A percentile compares a stretch with the other conserved stretches of the same genome.
These are phyloP conservation scores for Starmerella scarabaei DNA, from an alignment of 805 yeast species.

Conservation along the genomic window DNA sequence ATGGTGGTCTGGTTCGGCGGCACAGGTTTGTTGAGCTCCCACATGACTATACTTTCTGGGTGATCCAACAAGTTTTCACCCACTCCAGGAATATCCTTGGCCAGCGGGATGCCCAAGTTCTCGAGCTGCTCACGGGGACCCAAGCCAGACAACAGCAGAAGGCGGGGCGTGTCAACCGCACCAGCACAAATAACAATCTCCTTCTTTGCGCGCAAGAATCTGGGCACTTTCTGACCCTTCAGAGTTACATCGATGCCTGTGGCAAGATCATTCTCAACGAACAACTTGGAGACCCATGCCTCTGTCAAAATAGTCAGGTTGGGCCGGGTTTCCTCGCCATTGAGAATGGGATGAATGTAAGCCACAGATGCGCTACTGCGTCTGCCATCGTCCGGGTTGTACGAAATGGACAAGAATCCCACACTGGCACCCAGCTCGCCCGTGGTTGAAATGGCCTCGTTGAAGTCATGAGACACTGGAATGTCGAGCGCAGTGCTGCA, in stretches of 20 bases:
- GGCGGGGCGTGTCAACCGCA: slow-evolving; percentile 27
- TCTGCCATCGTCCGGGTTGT: slow-evolving; percentile 15
- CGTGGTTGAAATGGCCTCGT: slow-evolving; percentile 4
- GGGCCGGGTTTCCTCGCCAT: slow-evolving; percentile 6
- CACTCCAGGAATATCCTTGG: slow-evolving; percentile 25
- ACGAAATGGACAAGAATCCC: slow-evolving; percentile 12
- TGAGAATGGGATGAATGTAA: slow-evolving; percentile 22
- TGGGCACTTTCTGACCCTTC: slow-evolving; percentile 19
- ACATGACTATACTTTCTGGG: slow-evolving; percentile 20
- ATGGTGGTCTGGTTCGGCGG: slow-evolving; percentile 13
- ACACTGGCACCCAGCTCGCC: slow-evolving; percentile 5
- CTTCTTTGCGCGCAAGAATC: slow-evolving; percentile 21
- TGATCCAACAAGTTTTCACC: slow-evolving; percentile 29
- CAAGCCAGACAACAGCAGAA: slow-evolving; percentile 27
- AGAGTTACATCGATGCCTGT: slow-evolving; percentile 24
- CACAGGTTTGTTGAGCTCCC: slow-evolving; percentile 13
- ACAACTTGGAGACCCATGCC: slow-evolving; percentile 16
- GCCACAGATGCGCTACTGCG: slow-evolving; percentile 25
- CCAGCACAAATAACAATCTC: slow-evolving; percentile 26
- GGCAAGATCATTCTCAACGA: slow-evolving; percentile 20
- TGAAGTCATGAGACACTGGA: slow-evolving; percentile 10
- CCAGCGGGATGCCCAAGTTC: slow-evolving; percentile 22
- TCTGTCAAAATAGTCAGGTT: slow-evolving; percentile 13
- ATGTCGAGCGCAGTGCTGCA: slow-evolving; percentile 8
- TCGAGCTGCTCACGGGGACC: slow-evolving; percentile 26